phyloP scores from a whole-genome alignment of 2,329 filamentous ascomycete species.

The Trichoderma koningiopsis region DNA sequence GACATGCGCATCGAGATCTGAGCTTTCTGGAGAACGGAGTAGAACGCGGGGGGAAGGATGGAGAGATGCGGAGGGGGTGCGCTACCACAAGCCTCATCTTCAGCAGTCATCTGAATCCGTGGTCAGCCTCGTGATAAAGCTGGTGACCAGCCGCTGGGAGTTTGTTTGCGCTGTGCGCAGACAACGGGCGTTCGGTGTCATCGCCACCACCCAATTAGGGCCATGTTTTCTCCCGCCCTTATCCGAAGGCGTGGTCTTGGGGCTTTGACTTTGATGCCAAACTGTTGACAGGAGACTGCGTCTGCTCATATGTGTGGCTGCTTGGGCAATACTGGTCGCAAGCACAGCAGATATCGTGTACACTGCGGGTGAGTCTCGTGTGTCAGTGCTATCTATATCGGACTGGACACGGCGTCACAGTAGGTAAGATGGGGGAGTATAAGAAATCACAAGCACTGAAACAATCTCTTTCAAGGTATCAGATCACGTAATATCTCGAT shows the following conservation, averaged over 20 bases:
- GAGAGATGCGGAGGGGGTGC: background rate
- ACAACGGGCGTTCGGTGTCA: background rate
- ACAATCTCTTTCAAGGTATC: background rate
- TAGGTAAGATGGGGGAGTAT: background rate
- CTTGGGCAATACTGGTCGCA: background rate
- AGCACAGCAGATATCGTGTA: background rate
- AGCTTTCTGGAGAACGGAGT: background rate
- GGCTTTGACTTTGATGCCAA: background rate
- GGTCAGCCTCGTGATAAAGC: slow-evolving; percentile 14
- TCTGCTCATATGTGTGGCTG: background rate
- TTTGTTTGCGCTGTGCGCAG: background rate
- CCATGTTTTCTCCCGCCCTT: slow-evolving; percentile 5
- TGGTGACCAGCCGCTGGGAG: background rate
- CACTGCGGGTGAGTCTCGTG: background rate
- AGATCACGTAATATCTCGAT: background rate
- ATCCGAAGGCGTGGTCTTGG: slow-evolving; percentile 18
- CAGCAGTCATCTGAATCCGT: slow-evolving; percentile 7
- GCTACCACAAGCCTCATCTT: background rate
- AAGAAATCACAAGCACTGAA: background rate
- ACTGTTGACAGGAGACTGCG: background rate
- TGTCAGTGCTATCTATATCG: slow-evolving; percentile 10
- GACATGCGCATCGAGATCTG: background rate
- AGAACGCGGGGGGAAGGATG: background rate
- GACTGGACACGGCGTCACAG: background rate
- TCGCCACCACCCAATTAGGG: slow-evolving; percentile 6